Conservation (phyloP, 2,329 filamentous ascomycete genomes). For the Elsinoe ampelina region DNA sequence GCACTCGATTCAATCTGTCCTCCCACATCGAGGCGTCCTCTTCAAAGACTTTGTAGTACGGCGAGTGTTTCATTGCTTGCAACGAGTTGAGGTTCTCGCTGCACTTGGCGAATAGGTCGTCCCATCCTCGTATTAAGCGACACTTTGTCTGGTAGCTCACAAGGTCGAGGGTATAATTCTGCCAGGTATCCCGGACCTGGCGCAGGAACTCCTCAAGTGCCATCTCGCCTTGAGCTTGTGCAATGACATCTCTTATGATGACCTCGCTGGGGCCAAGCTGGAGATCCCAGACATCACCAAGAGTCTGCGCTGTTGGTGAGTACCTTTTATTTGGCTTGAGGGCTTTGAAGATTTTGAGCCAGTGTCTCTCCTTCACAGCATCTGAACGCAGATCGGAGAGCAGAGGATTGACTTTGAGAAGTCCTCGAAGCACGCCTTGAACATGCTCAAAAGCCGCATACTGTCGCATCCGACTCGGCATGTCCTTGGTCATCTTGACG, state of each 20-base stretch:
- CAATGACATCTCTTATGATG: constrained; percentile 85
- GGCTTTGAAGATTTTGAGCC: constrained; percentile 95
- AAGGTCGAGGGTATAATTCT: constrained; percentile 85
- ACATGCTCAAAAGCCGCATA: constrained; percentile 99
- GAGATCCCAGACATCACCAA: constrained; percentile 98
- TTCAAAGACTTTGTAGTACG: constrained; percentile 98
- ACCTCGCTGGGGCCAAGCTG: constrained; percentile 80
- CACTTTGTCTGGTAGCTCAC: constrained; percentile 98
- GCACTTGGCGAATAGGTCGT: constrained; percentile 96
- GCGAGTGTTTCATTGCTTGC: constrained; percentile 97
- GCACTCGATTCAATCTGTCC: constrained; percentile 93
- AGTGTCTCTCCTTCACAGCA: constrained; percentile 90
- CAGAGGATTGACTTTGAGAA: constrained; percentile 83
- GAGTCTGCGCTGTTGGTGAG: constrained; percentile 84
- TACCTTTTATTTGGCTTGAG: constrained; percentile 89
- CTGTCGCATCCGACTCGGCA: constrained; percentile 97
- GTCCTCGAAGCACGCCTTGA: constrained; percentile 76
- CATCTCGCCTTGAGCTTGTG: constrained; percentile 96
- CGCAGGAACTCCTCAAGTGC: constrained; percentile 95
- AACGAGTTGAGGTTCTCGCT: constrained; percentile 96
- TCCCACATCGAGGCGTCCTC: constrained; percentile 96
- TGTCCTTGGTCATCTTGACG: constrained; percentile 97
- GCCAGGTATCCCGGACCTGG: constrained; percentile 93
- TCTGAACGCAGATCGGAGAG: constrained; percentile 90
- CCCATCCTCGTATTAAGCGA: constrained; percentile 92